phyloP scores from a whole-genome alignment of 2,329 filamentous ascomycete species.

The Berkeleyomyces basicola region DNA sequence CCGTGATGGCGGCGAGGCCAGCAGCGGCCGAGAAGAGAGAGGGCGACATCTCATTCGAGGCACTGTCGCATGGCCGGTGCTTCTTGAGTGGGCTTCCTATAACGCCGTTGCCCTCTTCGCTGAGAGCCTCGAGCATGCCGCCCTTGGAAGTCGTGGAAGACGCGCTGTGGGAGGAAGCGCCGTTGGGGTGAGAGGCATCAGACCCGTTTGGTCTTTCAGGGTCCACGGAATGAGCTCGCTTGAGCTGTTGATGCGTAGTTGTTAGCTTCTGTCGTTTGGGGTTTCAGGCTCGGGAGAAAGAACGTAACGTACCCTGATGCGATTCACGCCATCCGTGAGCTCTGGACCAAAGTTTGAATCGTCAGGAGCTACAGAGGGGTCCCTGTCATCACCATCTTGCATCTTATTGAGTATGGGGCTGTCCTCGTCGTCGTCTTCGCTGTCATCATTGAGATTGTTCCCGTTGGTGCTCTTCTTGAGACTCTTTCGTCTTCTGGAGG shows the following conservation, averaged over 20 bases:
- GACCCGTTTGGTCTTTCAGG: constrained; percentile 29
- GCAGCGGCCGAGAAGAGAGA: constrained; percentile 12
- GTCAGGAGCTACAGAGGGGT: constrained; percentile 45
- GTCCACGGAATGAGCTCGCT: constrained; percentile 63
- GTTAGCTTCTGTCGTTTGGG: not conserved
- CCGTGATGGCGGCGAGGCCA: constrained; percentile 11
- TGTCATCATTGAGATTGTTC: constrained; percentile 50
- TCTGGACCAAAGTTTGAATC: constrained; percentile 58
- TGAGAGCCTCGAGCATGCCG: constrained; percentile 12
- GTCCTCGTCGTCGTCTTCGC: constrained; percentile 57
- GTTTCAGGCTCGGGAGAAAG: not conserved
- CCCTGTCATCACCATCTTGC: constrained; percentile 47
- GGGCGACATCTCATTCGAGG: constrained; percentile 7
- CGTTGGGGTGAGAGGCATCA: constrained; percentile 26
- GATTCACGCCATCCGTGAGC: constrained; percentile 62
- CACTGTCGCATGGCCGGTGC: constrained; percentile 40
- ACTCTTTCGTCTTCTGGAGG: constrained; percentile 38
- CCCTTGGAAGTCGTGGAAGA: constrained; percentile 9
- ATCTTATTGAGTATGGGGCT: constrained; percentile 45
- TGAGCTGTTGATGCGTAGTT: constrained; percentile 39
- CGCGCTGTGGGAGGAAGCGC: constrained; percentile 4
- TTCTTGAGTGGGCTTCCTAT: constrained; percentile 63
- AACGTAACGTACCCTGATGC: constrained; percentile 52
- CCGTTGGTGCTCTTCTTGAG: constrained; percentile 48
- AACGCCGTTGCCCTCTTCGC: constrained; percentile 13